Evolutionary conservation across 495 filamentous ascomycete genomes (phyloP), one percentile per base, ranked within the genome.

Genomic region (Penicillium waksmanii): DNA sequence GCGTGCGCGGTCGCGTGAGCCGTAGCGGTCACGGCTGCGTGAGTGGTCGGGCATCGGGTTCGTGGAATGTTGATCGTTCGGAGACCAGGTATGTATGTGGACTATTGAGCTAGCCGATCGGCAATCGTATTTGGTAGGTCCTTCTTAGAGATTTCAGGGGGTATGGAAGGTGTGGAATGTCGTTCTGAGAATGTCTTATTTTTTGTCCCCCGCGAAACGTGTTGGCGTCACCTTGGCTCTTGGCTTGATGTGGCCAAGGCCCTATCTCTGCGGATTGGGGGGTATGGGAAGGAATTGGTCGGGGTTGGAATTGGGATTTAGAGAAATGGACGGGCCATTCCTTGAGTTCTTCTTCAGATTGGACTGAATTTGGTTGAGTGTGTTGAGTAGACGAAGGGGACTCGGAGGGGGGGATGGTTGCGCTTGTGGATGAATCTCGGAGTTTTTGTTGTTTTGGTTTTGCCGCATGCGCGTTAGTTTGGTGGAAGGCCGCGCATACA

Each of bases 41-140:
- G 74, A 77, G 46, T 77, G 71, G 50, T 70, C 71, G 68, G 69
- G 72, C 77, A 80, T 80, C 27, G 50, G 40, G n/a, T 83, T 89
- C 23, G 23, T 15, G 88, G 46, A 27, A 48, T 48, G 46, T 48
- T 27, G 46, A 48, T 48, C 46, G 9, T 12, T 27, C 19, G 19
- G 46, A 19, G 46, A 48, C 3, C 18, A 19, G 46, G 21, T 12
- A 48, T 47, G 53, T 42, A 56, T 53, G 60, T 18, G 44, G 23
- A 13, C 19, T 31, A 19, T 5, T 44, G 7, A 31, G 34, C 15
- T n/a, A 17, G 42, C 42, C 15, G 7, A 6, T 44, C 17, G 8
- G n/a, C 42, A 4, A 31, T 31, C 27, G 27, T 31, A 31, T 8
- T 31, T 31, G 27, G 27, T 9, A 31, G 27, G 27, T 31, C 27